Evolutionary conservation across 1,284 basidiomycete species (phyloP), one percentile per base, ranked within the genome.

Genomic region (Gastroboletus turbinatus): DNA sequence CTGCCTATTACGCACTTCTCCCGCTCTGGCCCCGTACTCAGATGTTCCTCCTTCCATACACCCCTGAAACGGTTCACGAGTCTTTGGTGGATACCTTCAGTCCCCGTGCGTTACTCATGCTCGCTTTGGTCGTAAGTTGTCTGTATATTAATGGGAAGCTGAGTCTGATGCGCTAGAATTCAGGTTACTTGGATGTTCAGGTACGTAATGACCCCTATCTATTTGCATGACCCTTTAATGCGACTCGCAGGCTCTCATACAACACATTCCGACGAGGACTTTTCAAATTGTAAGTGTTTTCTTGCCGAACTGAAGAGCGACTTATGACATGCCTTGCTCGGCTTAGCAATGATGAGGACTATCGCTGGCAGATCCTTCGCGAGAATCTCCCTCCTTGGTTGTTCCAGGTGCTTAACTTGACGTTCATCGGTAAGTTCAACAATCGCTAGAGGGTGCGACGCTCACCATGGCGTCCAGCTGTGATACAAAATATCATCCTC

Each of bases 251-350:
- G 45, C 75, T 98, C 47, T 85, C 84, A 6, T 93, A 90, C 67
- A 94, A 98, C 70, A 90, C 94, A 0, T 86, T 85, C 71, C 80
- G 94, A 27, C 80, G 96, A 52, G 95, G 92, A 6, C 79, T 98
- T 32, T 96, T 95, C 73, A 83, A 78, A 46, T 67, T 85, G 85
- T 88, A 64, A 57, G 83, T 69, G 14, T 48, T 47, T 36, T 27
- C 23, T 48, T 44, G n/a, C 33, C 23, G 11, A 25, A 17, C 4
- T 1, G 5, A 32, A 7, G 13, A 30, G 21, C 6, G 17, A 13
- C 38, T 44, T 8, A 46, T 27, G 3, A 5, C 9, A 45, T 53
- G 4, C 1, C 17, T 46, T 25, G 19, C 53, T 17, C 13, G 32
- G 7, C 23, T 46, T n/a, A 83, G 81, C 3, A 73, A 77, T 3